Evolutionary conservation across 2,329 filamentous ascomycete species (phyloP).

Genomic region (Eurotiales sp.): DNA sequence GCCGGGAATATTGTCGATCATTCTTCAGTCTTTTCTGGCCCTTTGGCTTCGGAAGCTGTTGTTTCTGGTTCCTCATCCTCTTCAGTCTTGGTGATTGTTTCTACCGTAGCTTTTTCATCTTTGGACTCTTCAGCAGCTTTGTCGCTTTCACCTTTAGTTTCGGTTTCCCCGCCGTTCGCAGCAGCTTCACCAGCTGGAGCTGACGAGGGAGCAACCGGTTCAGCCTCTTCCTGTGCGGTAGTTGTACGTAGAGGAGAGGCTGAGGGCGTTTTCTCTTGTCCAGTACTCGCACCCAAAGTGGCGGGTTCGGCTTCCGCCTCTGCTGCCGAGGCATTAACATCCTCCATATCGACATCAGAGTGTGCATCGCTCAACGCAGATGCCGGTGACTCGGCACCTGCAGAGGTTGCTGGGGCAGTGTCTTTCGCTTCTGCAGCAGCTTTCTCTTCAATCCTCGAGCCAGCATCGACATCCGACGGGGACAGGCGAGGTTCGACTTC

Average conservation of each 20-base stretch:
- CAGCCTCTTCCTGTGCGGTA: constrained; percentile 16
- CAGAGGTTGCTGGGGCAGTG: constrained; percentile 26
- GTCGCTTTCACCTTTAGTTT: constrained; percentile 17
- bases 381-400: constrained; percentile 27
- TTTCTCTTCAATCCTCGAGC: constrained; percentile 29
- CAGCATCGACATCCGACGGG: constrained; percentile 28
- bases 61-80: constrained; percentile 31
- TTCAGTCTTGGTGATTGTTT: constrained; percentile 20
- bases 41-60: constrained; percentile 28
- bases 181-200: constrained; percentile 22
- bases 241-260: constrained; percentile 21
- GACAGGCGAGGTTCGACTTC: constrained; percentile 25
- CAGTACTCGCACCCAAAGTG: constrained; percentile 19
- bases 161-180: constrained; percentile 10
- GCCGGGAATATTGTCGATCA: constrained; percentile 18
- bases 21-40: constrained; percentile 30
- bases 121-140: constrained; percentile 4
- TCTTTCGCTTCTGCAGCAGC: constrained; percentile 31
- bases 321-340: constrained; percentile 24
- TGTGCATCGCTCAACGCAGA: constrained; percentile 25
- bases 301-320: constrained; percentile 17
- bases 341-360: constrained; percentile 32
- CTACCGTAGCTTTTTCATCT: constrained; percentile 1
- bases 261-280: constrained; percentile 26
- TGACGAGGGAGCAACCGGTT: constrained; percentile 18